These are phyloP conservation scores for Penium margaritaceum DNA, from an alignment of 139 green algal species.

Conservation along the genomic window DNA sequence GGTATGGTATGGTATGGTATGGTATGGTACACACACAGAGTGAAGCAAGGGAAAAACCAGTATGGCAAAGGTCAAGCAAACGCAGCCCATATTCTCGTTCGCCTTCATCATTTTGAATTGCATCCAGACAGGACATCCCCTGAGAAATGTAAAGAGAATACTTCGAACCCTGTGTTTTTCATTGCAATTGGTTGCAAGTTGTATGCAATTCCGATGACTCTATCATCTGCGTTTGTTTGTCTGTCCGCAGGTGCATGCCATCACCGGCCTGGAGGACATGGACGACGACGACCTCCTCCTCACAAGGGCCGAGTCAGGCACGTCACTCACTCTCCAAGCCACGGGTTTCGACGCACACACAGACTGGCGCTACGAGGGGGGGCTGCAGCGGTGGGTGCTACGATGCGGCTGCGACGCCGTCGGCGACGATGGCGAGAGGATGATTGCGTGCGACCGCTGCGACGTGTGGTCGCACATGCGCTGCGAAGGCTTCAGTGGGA, in stretches of 20 bases:
- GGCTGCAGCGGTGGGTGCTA: constrained; percentile 77
- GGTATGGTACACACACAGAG: too few species aligned
- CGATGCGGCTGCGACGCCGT: constrained; percentile 63
- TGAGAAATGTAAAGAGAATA: neutral
- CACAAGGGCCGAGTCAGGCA: neutral
- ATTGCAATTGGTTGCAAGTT: neutral
- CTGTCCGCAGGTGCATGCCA: neutral
- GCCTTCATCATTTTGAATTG: neutral
- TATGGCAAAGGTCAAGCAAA: too few species aligned
- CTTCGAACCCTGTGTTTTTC: neutral
- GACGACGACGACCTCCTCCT: constrained; percentile 20
- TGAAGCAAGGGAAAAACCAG: too few species aligned
- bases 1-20: too few species aligned
- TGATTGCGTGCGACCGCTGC: constrained; percentile 83
- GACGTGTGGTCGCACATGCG: constrained; percentile 77
- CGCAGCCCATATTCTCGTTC: neutral
- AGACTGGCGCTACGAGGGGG: constrained; percentile 46
- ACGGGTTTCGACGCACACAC: neutral
- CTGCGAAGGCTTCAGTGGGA: constrained; percentile 64
- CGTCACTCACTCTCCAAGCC: neutral
- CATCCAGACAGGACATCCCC: neutral
- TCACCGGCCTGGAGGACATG: neutral
- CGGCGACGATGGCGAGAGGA: constrained; percentile 90
- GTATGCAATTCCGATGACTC: too few species aligned
- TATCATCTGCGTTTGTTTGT: too few species aligned